phyloP scores from a whole-genome alignment of 495 filamentous ascomycete species.

The Lepidopterella palustris region DNA sequence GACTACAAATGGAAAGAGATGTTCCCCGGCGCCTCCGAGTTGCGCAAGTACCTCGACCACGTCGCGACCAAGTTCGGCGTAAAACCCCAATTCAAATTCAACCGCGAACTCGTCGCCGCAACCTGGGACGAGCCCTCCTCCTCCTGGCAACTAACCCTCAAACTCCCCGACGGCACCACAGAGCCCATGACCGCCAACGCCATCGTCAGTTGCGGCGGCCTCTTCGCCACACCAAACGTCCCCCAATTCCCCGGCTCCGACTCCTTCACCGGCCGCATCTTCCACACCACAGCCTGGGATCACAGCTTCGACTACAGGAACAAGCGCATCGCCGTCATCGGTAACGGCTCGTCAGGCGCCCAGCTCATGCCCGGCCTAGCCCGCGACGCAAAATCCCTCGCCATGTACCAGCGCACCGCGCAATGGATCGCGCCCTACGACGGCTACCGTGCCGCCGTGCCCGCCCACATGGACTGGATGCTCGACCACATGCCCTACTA shows the following conservation, averaged over 20 bases:
- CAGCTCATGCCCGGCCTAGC: neutral
- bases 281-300: constrained; percentile 1
- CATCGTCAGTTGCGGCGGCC: neutral
- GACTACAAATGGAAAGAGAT: neutral
- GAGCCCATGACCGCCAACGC: neutral
- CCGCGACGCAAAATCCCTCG: neutral
- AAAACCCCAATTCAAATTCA: neutral
- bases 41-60: neutral
- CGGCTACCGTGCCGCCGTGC: neutral
- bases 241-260: neutral
- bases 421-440: constrained; percentile 2
- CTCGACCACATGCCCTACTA: neutral
- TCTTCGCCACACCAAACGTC: neutral
- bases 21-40: neutral
- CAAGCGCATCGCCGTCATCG: constrained; percentile 6
- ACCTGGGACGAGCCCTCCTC: neutral
- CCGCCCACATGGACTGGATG: neutral
- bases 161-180: neutral
- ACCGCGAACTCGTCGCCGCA: neutral
- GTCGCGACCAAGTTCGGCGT: neutral
- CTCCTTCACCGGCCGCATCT: neutral
- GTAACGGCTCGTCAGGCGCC: constrained; percentile 1
- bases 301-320: neutral
- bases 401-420: neutral
- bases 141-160: neutral